These are phyloP conservation scores for Gypsophila paniculata DNA, from an alignment of 179 eudicot genomes.

Conservation along the genomic window DNA sequence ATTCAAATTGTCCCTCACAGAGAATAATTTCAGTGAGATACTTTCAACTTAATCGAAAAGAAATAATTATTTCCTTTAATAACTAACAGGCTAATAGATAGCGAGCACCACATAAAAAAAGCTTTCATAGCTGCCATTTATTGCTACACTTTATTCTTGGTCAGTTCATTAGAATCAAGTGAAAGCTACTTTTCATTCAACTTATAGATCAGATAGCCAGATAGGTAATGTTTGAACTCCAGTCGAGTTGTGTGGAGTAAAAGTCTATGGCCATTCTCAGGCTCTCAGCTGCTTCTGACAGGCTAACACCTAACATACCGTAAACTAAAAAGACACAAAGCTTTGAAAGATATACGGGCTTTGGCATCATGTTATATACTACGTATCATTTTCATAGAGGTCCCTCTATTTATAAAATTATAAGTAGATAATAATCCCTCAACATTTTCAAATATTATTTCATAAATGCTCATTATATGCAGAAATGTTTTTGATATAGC, in stretches of 20 bases:
- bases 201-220: not conserved
- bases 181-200: not conserved
- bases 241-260: not conserved
- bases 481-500: not conserved
- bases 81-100: too few relatives aligned
- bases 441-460: not conserved
- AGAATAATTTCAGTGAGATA: not conserved
- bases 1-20: not conserved
- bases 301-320: not conserved
- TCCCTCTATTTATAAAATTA: not conserved
- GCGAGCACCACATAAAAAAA: not conserved
- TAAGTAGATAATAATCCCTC: not conserved
- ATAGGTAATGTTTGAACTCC: not conserved
- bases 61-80: too few relatives aligned
- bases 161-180: not conserved
- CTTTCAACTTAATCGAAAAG: too few relatives aligned
- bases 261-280: not conserved
- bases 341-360: not conserved
- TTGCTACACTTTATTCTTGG: not conserved
- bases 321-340: not conserved
- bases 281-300: not conserved
- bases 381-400: not conserved
- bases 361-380: not conserved
- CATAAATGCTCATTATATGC: not conserved
- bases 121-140: not conserved